phyloP scores from a whole-genome alignment of 495 filamentous ascomycete genomes.

The Cercophora samala region DNA sequence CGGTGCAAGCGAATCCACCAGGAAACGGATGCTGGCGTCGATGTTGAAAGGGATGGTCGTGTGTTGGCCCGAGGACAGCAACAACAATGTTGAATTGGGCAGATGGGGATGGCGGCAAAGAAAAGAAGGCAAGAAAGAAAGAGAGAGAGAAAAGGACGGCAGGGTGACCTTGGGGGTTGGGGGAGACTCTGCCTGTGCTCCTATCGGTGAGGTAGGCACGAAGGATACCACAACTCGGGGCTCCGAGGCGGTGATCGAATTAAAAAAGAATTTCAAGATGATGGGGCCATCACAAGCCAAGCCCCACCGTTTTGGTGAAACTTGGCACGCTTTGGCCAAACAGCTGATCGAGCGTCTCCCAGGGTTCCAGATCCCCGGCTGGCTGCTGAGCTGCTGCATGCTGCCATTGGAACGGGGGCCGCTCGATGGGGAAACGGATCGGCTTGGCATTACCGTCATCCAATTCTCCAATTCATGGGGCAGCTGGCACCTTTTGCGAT shows the following conservation, averaged over 20 bases:
- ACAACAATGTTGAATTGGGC: slow-evolving; percentile 24
- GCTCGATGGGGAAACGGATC: slow-evolving; percentile 1
- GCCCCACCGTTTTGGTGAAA: slow-evolving; percentile 11
- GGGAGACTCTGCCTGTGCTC: background rate
- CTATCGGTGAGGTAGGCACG: slow-evolving; percentile 1
- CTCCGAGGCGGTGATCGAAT: slow-evolving; percentile 20
- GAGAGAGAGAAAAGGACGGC: background rate
- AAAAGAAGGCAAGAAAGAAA: slow-evolving; percentile 7
- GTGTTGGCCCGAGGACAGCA: background rate
- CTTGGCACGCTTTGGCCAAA: background rate
- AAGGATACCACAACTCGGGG: background rate
- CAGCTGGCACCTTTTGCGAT: background rate
- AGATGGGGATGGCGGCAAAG: background rate
- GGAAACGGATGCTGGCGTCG: background rate
- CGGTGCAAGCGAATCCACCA: slow-evolving; percentile 1
- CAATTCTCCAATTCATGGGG: slow-evolving; percentile 1
- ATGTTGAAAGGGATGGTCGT: background rate
- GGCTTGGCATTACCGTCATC: slow-evolving; percentile 6
- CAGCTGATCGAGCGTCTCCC: background rate
- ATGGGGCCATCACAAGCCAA: slow-evolving; percentile 11
- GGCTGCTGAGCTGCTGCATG: background rate
- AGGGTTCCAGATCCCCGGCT: background rate
- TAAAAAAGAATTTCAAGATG: slow-evolving; percentile 25
- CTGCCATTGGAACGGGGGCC: background rate
- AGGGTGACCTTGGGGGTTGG: background rate